Evolutionary conservation across 441 rosid species (phyloP), one percentile per base, ranked within the genome.

Genomic region (Cnidoscolus chayamansa): DNA sequence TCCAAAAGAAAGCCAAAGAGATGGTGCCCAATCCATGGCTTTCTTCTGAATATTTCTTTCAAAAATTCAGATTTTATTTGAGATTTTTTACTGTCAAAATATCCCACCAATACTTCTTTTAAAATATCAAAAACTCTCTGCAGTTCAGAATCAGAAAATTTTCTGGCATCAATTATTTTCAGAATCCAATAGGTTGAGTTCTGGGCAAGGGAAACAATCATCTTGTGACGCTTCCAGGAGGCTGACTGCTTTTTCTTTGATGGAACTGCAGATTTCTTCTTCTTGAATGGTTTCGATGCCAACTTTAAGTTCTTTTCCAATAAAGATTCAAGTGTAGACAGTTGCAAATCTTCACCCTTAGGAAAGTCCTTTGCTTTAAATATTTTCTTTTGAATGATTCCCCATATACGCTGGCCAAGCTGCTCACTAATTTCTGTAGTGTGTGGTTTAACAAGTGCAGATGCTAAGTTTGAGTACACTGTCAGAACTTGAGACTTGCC

Each of bases 281-380:
- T 85, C 84, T 93, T 95, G 80, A 95, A 93, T 49, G 97, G 92
- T 81, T 85, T 95, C 43, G 97, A 91, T 54, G 94, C 98, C 82
- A 89, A 83, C 79, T 90, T 91, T 47, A 93, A 74, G 81, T 85
- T 90, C 85, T 78, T 90, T 81, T 90, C 95, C 83, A 95, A 71
- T 70, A 92, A 79, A 47, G 94, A 73, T 73, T 80, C 87, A 20
- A 95, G 93, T 13, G 75, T 73, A 25, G 91, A 67, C 13, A 86
- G 75, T 65, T 84, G 83, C 55, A 86, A 68, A 10, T 83, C 68
- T 70, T 87, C 97, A 77, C 81, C 84, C 75, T 81, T 87, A 0
- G 97, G 97, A 49, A 84, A 79, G 49, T 90, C 91, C 83, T 87
- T 95, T 1, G 89, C 93, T 82, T 86, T 95, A 68, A 95, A 90